Base-by-base conservation (phyloP, 1,284 basidiomycete genomes). In the Moesziomyces sp. region DNA sequence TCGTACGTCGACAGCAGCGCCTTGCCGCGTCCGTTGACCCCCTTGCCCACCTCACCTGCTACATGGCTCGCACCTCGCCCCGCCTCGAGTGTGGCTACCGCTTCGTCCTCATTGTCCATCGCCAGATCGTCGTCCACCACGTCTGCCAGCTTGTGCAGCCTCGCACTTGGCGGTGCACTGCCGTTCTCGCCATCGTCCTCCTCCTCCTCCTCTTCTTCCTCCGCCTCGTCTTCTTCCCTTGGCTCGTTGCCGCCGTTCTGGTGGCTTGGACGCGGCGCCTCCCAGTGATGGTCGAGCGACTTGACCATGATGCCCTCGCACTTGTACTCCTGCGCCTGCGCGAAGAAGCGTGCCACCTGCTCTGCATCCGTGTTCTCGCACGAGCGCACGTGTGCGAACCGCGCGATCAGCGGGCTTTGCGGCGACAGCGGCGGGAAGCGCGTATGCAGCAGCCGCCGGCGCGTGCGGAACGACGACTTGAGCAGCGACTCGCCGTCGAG, bases 241-340 rank as follows among this genome's bases (percentile, higher is more conserved):
- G 6, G 38, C 38, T 66, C 71, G 14, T 53, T 76, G 62, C 86
- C 87, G 18, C 46, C 23, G 72, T 85, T 77, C 84, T 86, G 74
- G 70, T 19, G 16, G 21, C 45, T 30, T 14, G 19, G 24, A 9
- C 53, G 55, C 14, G 58, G 55, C 30, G 51, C 50, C 46, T 70
- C 72, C 72, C 68, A 76, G 42, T 74, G 79, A 48, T 80, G 65
- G 47, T 86, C 85, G 60, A 88, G 77, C 21, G 93, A 91, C 86
- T 97, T 97, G 81, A 97, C 89, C 94, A 97, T 96, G 74, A 97
- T 87, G 5, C 94, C 94, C 84, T 97, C 94, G 65, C 92, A 93
- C 61, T 90, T 90, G 82, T 90, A 90, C 78, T 90, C 89, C n/a
- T 93, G 88, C 5, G 93, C 91, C 65, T 87, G 87, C 74, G 90